These are phyloP conservation scores for Lachancea mirantina DNA, from an alignment of 805 yeast genomes.

Conservation along the genomic window DNA sequence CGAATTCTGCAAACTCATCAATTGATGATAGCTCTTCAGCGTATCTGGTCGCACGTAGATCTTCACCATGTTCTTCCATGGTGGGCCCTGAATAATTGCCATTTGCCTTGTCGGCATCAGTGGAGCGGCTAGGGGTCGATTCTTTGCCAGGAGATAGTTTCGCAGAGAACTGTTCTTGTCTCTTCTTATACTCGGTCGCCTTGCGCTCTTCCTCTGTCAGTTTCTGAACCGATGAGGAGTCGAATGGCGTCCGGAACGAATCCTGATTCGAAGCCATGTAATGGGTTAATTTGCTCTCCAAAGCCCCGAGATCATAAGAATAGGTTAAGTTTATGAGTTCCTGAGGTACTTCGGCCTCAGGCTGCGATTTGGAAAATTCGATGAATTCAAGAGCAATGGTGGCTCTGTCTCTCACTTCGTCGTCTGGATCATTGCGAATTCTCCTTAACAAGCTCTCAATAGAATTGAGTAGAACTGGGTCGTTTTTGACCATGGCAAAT, in stretches of 20 bases:
- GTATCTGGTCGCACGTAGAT: constrained; percentile 53
- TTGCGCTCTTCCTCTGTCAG: constrained; percentile 60
- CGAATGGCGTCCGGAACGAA: constrained; percentile 52
- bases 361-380: constrained; percentile 33
- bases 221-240: constrained; percentile 59
- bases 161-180: constrained; percentile 28
- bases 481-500: constrained; percentile 71
- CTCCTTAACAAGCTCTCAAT: constrained; percentile 71
- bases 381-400: constrained; percentile 72
- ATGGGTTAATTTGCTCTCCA: constrained; percentile 68
- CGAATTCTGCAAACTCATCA: constrained; percentile 68
- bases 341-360: constrained; percentile 30
- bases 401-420: constrained; percentile 97
- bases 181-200: constrained; percentile 55
- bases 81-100: constrained; percentile 24
- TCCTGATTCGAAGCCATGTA: constrained; percentile 45
- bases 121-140: constrained; percentile 12
- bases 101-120: constrained; percentile 21
- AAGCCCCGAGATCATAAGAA: constrained; percentile 63
- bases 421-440: constrained; percentile 84
- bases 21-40: constrained; percentile 61
- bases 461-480: constrained; percentile 56
- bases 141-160: constrained; percentile 13
- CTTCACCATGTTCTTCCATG: constrained; percentile 26
- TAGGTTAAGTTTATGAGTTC: constrained; percentile 59